Evolutionary conservation across 257 asterid genomes (phyloP), one percentile per base, ranked within the genome.

Genomic region (Cruciata laevipes): DNA sequence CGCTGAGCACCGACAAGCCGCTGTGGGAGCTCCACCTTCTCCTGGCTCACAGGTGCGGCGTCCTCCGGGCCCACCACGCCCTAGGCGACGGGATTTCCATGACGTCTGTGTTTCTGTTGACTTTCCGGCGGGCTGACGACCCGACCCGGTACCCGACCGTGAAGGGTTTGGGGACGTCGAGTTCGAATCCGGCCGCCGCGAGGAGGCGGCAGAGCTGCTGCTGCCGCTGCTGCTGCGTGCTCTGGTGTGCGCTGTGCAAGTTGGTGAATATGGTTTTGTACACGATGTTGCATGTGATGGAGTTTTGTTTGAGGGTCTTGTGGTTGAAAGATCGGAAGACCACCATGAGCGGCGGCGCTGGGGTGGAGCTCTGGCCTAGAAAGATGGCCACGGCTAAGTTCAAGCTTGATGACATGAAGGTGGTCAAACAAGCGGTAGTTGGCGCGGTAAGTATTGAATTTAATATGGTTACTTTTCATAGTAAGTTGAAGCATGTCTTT

Each of bases 71-170:
- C 64, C 96, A 89, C 77, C 96, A 89, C 83, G 86, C 92, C 69
- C 83, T 89, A 1, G 96, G 96, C 14, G 96, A 89, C 68, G 96
- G 95, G 52, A 76, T 81, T 14, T 87, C 96, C 0, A 7, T 83
- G 11, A 76, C 84, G 86, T 81, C 96, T 21, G 24, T 84, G 81
- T 73, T 88, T 23, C 62, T 87, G 38, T 70, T 86, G 56, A 61
- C 80, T 71, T 87, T 89, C 67, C 66, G 95, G 77, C 80, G 71
- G 23, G 79, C 75, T 1, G 81, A 71, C 18, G 89, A 82, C 33
- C 87, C 95, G 23, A 20, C 65, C 55, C 76, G 59, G 67, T 16
- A 6, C 44, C 87, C 88, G 33, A 53, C 74, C 0, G 32, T 79
- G 4, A 71, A 61, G 0, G 81, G 80, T 3, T 60, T 77, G 57